Evolutionary conservation across 176 grass and related monocot genomes (phyloP).

Genomic region (Eleusine coracana): DNA sequence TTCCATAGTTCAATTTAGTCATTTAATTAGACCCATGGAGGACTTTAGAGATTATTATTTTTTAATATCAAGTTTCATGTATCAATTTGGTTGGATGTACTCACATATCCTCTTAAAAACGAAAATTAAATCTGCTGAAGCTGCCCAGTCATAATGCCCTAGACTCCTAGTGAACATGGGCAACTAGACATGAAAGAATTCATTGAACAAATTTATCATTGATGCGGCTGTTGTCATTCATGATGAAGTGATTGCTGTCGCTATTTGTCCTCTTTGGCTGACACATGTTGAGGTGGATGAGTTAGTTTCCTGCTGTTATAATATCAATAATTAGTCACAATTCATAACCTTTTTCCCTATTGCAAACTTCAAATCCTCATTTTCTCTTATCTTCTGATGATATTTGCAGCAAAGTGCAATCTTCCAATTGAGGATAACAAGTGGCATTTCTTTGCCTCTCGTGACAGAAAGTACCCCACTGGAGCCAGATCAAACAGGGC

Average conservation of each 20-base stretch:
- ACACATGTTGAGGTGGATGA: not conserved
- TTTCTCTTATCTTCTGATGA: constrained; percentile 30
- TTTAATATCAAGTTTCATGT: not conserved
- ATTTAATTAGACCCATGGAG: not conserved
- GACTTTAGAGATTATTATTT: not conserved
- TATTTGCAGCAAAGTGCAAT: constrained; percentile 62
- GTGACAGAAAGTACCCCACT: constrained; percentile 90
- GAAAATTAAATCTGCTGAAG: not conserved
- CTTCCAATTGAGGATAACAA: constrained; percentile 69
- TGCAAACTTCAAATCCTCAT: constrained; percentile 9
- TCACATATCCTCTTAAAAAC: not conserved
- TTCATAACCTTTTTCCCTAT: not conserved
- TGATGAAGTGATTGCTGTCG: constrained; percentile 21
- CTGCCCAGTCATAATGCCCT: not conserved
- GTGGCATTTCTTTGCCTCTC: constrained; percentile 89
- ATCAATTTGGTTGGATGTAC: not conserved
- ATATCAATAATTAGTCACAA: not conserved
- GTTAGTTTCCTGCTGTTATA: not conserved
- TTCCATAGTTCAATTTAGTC: constrained; percentile 8
- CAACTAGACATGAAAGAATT: not conserved
- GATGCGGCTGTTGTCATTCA: constrained; percentile 11
- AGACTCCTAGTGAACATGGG: not conserved
- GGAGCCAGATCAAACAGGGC: constrained; percentile 75
- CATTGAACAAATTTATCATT: constrained; percentile 2
- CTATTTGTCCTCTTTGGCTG: constrained; percentile 27